These are phyloP conservation scores for Epichloe glyceriae DNA, from an alignment of 2,329 filamentous ascomycete species.

Conservation along the genomic window DNA sequence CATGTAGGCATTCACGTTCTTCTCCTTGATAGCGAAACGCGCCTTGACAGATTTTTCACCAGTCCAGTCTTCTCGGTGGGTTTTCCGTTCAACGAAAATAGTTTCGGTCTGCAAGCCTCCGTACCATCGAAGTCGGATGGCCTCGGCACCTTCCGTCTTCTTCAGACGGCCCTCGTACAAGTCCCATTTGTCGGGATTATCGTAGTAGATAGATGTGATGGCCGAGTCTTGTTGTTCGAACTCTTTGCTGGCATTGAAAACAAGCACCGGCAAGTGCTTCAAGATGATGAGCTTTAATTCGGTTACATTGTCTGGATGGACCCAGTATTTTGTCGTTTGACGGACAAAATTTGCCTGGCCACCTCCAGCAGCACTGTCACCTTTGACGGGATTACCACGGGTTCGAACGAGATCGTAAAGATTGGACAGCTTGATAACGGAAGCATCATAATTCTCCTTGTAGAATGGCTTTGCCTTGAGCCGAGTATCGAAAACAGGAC, in stretches of 20 bases:
- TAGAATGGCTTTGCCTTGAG: conserved; percentile 97
- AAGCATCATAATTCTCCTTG: conserved; percentile 96
- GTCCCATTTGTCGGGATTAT: conserved; percentile 89
- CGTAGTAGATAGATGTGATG: conserved; percentile 97
- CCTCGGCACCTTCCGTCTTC: conserved; percentile 95
- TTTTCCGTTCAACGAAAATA: conserved; percentile 95
- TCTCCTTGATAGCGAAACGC: conserved; percentile 89
- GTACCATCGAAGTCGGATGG: conserved; percentile 93
- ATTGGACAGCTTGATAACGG: conserved; percentile 86
- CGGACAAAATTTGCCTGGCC: conserved; percentile 91
- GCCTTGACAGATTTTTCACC: conserved; percentile 98
- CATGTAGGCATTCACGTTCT: conserved; percentile 89
- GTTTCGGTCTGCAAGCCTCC: conserved; percentile 91
- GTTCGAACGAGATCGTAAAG: conserved; percentile 92
- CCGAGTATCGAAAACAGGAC: conserved; percentile 87
- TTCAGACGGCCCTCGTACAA: conserved; percentile 88
- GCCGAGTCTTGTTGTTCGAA: conserved; percentile 84
- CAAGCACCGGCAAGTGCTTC: conserved; percentile 91
- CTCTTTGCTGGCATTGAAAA: conserved; percentile 95
- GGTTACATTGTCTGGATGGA: conserved; percentile 95
- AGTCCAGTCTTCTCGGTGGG: conserved; percentile 97
- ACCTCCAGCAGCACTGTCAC: conserved; percentile 83
- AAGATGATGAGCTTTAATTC: conserved; percentile 96
- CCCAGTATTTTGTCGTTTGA: conserved; percentile 99
- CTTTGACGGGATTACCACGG: conserved; percentile 80